phyloP scores from a whole-genome alignment of 1,284 basidiomycete species.

The Coniophora puteana region DNA sequence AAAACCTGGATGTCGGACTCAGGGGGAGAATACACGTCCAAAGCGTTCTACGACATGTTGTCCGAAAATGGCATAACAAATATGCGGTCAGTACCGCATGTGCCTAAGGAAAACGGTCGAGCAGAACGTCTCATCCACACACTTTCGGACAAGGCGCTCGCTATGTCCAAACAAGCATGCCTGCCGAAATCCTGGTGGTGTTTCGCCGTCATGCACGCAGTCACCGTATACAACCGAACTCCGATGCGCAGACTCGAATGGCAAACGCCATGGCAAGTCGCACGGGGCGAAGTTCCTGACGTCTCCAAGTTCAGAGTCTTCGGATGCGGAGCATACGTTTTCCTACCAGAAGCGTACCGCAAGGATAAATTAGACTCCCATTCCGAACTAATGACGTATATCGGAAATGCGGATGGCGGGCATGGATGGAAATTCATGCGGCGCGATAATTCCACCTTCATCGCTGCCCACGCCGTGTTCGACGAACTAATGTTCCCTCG shows the following conservation, averaged over 20 bases:
- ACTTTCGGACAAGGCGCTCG: slow-evolving; percentile 14
- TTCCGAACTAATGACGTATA: background rate
- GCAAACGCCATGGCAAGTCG: background rate
- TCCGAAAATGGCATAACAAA: slow-evolving; percentile 5
- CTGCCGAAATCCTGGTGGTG: slow-evolving; percentile 22
- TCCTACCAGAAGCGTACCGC: background rate
- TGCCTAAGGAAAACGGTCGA: slow-evolving; percentile 12
- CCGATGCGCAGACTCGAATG: slow-evolving; percentile 6
- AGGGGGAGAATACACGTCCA: slow-evolving; percentile 14
- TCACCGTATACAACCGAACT: slow-evolving; percentile 24
- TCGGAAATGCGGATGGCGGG: too few relatives aligned
- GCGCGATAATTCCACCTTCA: background rate
- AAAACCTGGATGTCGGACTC: slow-evolving; percentile 13
- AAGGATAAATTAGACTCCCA: background rate
- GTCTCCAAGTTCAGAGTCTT: background rate
- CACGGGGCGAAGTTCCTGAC: background rate
- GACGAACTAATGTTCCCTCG: background rate
- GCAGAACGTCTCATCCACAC: slow-evolving; percentile 12
- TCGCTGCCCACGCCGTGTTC: background rate
- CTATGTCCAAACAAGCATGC: slow-evolving; percentile 17
- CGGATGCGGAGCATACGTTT: too few relatives aligned
- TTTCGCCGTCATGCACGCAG: slow-evolving; percentile 17
- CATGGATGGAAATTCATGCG: too few relatives aligned
- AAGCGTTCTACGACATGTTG: slow-evolving; percentile 11
- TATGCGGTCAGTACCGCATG: slow-evolving; percentile 8